Conservation (phyloP, 1,139 yeast species). For the Lodderomyces elongisporus region DNA sequence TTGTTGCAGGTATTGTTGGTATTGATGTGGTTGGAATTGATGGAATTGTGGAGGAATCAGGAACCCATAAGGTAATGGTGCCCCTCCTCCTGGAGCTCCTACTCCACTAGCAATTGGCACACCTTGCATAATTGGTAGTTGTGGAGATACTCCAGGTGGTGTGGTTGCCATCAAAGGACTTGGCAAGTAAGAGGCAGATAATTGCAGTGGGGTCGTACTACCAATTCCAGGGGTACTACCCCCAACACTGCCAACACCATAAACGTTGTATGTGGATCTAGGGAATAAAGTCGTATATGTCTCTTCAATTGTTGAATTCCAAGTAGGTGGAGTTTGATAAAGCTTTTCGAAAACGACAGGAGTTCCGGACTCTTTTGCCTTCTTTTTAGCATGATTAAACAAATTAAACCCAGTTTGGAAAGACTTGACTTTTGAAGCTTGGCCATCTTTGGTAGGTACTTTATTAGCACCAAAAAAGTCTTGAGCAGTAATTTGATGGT, state of each 20-base stretch:
- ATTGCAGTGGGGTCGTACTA: slow-evolving; percentile 8
- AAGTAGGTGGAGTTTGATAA: slow-evolving; percentile 73
- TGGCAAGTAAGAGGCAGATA: slow-evolving; percentile 27
- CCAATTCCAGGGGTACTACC: background rate
- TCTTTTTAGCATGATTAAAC: slow-evolving; percentile 39
- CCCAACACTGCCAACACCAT: background rate
- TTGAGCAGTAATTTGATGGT: slow-evolving; percentile 38
- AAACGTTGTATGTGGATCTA: background rate
- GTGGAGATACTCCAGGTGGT: background rate
- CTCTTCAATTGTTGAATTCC: slow-evolving; percentile 60
- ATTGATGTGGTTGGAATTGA: background rate
- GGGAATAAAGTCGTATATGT: slow-evolving; percentile 48
- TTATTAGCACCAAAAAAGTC: slow-evolving; percentile 49
- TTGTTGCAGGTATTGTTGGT: slow-evolving; percentile 20
- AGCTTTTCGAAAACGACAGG: slow-evolving; percentile 46
- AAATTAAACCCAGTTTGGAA: slow-evolving; percentile 54
- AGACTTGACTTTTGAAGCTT: slow-evolving; percentile 28
- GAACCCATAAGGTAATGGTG: slow-evolving; percentile 15
- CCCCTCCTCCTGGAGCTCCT: too few relatives aligned
- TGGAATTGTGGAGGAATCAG: slow-evolving; percentile 17
- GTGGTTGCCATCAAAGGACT: slow-evolving; percentile 28
- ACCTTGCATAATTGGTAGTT: slow-evolving; percentile 1
- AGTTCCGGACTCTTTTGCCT: slow-evolving; percentile 25
- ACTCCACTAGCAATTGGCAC: background rate
- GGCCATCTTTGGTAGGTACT: slow-evolving; percentile 44